Evolutionary conservation across 2,329 filamentous ascomycete genomes (phyloP).

Genomic region (Diaporthe vaccinii): DNA sequence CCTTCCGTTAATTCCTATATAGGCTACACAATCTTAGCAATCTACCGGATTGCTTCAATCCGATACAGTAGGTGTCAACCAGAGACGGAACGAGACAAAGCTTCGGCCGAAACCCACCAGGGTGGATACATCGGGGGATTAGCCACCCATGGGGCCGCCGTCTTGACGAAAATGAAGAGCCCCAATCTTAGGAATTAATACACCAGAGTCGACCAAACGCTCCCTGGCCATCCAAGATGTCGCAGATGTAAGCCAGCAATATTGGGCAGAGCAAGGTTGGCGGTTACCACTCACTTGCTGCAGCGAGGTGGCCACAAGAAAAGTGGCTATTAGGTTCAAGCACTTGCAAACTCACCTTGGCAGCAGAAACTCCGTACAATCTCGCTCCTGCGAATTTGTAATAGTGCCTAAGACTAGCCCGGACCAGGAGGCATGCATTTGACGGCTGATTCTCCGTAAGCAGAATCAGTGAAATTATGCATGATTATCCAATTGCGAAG

Average conservation of each 20-base stretch:
- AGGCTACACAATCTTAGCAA: too few relatives aligned
- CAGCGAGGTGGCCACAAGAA: neutral
- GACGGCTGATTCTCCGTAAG: neutral
- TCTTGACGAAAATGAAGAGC: neutral
- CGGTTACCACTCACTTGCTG: neutral
- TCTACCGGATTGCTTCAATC: neutral
- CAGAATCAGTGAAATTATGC: neutral
- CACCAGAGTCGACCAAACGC: too few relatives aligned
- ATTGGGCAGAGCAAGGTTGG: neutral
- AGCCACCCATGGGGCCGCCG: neutral
- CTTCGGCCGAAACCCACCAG: neutral
- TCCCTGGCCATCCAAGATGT: too few relatives aligned
- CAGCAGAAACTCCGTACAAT: neutral
- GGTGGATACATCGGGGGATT: neutral
- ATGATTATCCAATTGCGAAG: neutral
- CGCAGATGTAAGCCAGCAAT: neutral
- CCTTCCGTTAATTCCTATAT: too few relatives aligned
- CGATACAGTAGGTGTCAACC: neutral
- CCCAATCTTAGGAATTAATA: too few relatives aligned
- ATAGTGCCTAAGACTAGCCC: neutral
- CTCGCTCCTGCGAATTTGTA: neutral
- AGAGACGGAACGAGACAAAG: neutral
- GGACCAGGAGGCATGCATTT: neutral
- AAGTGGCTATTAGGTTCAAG: neutral
- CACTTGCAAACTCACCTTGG: neutral